Evolutionary conservation across 2,329 filamentous ascomycete genomes (phyloP), one percentile per base, ranked within the genome.

Genomic region (Chrysosporium queenslandicum): DNA sequence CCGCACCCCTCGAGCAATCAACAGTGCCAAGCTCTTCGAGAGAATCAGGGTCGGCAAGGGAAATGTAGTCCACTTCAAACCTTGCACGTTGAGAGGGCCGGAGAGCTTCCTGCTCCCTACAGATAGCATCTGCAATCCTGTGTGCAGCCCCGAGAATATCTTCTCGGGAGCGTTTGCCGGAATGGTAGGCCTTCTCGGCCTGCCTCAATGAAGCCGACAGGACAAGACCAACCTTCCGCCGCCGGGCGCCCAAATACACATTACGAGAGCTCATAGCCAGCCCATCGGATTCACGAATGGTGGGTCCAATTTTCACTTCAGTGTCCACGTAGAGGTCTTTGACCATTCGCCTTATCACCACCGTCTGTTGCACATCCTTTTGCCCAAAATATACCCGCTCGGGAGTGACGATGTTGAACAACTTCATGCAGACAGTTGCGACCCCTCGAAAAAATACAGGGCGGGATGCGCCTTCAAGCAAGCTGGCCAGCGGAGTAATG

Each of bases 401-500:
- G 3, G 87, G 85, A 58, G 81, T 77, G 42, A 87, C 82, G 51
- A 89, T 86, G 63, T 90, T 90, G 71, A 94, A 91, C 12, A 94
- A 72, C 71, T 94, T 98, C 80, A 91, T 92, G 72, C 90, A 96
- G 1, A 98, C 85, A 1, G 92, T 98, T 18, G 92, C 90, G 30
- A 98, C 92, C 36, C 92, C 92, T 46, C 92, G 79, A 71, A 98
- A 98, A 70, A 98, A 98, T 40, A 94, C 94, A 2, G 92, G 92
- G 14, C 92, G 77, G 42, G 83, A 88, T 3, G 79, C 78, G 14
- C 92, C 92, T 71, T 98, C 92, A 3, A 97, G 77, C 23, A 90
- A 76, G 59, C 82, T 81, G 5, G 83, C 83, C 1, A 96, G 75
- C 0, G 92, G 92, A 0, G 88, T 94, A 60, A 98, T 86, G 18